Percentiles rank a stretch among this genome's conserved stretches.
Conservation (phyloP, 2,329 filamentous ascomycete species). For the Ramularia endophylla region DNA sequence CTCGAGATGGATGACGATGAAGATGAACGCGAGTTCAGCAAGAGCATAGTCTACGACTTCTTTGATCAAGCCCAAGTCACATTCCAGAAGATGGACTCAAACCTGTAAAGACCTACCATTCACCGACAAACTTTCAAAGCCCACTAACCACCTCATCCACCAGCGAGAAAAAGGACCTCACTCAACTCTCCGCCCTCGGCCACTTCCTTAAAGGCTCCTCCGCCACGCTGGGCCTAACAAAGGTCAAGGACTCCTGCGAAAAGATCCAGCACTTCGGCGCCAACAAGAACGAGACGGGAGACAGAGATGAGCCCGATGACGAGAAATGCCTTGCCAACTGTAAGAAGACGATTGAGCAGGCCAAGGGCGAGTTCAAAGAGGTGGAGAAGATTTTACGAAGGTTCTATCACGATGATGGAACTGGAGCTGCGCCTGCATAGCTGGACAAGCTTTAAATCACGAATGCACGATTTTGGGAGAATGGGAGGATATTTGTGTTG, state of each 20-base stretch:
- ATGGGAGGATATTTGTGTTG: too few species aligned
- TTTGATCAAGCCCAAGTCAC: conserved; percentile 86
- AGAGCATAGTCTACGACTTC: conserved; percentile 82
- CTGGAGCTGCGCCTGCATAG: neutral
- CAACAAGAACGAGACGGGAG: conserved; percentile 71
- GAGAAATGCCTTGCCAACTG: conserved; percentile 65
- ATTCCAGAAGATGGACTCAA: conserved; percentile 75
- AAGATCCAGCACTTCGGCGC: conserved; percentile 93
- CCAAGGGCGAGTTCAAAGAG: conserved; percentile 71
- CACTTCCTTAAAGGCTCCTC: conserved; percentile 98
- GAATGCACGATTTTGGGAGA: too few species aligned
- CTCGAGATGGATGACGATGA: conserved; percentile 97
- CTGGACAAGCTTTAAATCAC: too few species aligned
- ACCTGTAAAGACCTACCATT: conserved; percentile 58
- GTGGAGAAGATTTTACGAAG: conserved; percentile 63
- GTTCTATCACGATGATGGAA: conserved; percentile 51
- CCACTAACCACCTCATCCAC: conserved; percentile 8
- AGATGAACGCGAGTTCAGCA: conserved; percentile 79
- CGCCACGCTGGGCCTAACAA: conserved; percentile 82
- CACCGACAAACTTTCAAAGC: neutral
- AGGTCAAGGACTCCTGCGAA: conserved; percentile 89
- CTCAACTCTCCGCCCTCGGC: conserved; percentile 72
- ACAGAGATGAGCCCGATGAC: conserved; percentile 58
- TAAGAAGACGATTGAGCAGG: conserved; percentile 60
- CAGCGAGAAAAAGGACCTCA: conserved; percentile 65